A percentile compares a stretch with the other conserved stretches of the same genome.
Evolutionary conservation across 2,329 filamentous ascomycete genomes (phyloP).

Genomic region (Apiospora hydei): DNA sequence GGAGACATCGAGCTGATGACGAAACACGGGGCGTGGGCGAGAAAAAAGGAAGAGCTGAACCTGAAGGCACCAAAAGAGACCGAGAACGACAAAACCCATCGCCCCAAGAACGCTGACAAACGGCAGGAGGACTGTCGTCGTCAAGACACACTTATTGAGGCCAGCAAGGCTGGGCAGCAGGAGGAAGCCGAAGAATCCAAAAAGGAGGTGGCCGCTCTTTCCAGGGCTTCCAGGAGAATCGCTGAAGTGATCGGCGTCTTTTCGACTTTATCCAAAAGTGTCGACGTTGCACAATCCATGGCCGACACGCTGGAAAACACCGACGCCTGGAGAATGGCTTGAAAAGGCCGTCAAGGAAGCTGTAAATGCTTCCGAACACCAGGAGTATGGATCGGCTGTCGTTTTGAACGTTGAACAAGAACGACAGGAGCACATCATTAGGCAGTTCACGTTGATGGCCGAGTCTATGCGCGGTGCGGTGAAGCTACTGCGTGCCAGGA

Average conservation of each 20-base stretch:
- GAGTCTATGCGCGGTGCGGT: background rate
- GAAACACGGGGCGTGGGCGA: conserved; percentile 25
- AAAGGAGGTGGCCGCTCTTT: background rate
- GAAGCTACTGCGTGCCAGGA: conserved; percentile 22
- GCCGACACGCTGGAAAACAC: conserved; percentile 8
- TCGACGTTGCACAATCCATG: conserved; percentile 25
- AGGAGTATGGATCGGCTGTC: no score
- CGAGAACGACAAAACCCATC: background rate
- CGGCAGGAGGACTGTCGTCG: background rate
- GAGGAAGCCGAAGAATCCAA: background rate
- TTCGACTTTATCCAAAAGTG: conserved; percentile 28
- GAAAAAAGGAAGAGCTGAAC: background rate
- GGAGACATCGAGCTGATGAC: conserved; percentile 26
- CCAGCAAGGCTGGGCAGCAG: background rate
- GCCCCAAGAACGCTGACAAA: background rate
- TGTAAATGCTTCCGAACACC: background rate
- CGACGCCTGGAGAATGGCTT: background rate
- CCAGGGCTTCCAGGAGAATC: conserved; percentile 22
- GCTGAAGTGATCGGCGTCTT: conserved; percentile 26
- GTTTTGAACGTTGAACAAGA: background rate
- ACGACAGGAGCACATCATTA: background rate
- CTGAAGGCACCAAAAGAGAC: background rate
- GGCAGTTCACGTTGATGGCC: background rate
- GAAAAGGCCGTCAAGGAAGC: background rate
- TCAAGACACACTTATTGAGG: background rate